Evolutionary conservation across 176 grass and related monocot species (phyloP).

Genomic region (Themeda triandra): DNA sequence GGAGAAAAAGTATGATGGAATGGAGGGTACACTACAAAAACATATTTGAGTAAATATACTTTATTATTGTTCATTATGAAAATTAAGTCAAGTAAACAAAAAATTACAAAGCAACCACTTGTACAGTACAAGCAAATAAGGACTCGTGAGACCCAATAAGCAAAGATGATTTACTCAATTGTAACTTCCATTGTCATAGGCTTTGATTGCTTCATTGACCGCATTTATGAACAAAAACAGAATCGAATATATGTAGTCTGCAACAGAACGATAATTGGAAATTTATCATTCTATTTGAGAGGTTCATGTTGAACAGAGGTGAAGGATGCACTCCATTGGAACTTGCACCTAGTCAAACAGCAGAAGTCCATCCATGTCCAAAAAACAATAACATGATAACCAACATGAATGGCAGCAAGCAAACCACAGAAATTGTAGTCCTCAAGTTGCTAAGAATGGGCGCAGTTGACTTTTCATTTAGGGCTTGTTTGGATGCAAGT

Average conservation of each 20-base stretch:
- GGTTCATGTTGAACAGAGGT: background rate
- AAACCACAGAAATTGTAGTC: background rate
- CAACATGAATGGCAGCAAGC: background rate
- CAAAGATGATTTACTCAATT: background rate
- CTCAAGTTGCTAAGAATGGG: background rate
- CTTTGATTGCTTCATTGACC: background rate
- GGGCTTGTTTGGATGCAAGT: background rate
- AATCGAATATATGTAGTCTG: background rate
- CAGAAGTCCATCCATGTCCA: background rate
- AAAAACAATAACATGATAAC: background rate
- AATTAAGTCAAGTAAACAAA: background rate
- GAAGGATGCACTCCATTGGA: background rate
- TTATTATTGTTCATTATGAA: background rate
- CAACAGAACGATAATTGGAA: background rate
- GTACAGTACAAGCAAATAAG: background rate
- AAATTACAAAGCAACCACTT: background rate
- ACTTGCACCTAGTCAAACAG: background rate
- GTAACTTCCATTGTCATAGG: background rate
- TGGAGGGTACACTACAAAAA: background rate
- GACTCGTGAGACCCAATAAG: background rate
- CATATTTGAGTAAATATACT: background rate
- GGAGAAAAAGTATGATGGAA: background rate
- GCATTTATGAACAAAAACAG: background rate
- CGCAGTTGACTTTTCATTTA: background rate
- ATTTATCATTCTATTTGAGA: background rate